A percentile compares a stretch with the other conserved stretches of the same genome.
phyloP scores from a whole-genome alignment of 2,329 filamentous ascomycete genomes.

The Hirsutella minnesotensis region DNA sequence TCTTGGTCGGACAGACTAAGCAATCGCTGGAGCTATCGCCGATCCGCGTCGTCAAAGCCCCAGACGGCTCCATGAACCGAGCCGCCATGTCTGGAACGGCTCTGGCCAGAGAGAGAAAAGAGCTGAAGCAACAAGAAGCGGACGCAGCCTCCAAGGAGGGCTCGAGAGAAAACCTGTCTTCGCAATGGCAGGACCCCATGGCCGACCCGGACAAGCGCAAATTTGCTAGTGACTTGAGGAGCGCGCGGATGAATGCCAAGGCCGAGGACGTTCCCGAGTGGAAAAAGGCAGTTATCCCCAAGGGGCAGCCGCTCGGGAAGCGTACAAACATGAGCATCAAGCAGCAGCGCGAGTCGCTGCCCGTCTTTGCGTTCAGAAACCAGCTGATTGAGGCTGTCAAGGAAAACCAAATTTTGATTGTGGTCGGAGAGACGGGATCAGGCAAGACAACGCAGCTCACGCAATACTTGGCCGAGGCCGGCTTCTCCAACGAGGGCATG shows the following conservation, averaged over 20 bases:
- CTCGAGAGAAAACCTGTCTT: conserved; percentile 68
- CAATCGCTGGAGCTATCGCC: conserved; percentile 90
- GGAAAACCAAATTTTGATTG: conserved; percentile 85
- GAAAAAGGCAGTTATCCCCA: conserved; percentile 73
- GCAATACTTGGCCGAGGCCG: conserved; percentile 86
- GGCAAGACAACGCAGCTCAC: conserved; percentile 96
- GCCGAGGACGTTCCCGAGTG: conserved; percentile 75
- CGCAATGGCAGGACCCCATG: conserved; percentile 98
- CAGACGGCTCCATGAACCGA: conserved; percentile 94
- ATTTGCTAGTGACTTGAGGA: conserved; percentile 79
- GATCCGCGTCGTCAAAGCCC: conserved; percentile 92
- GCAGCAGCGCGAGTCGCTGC: conserved; percentile 80
- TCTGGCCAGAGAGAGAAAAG: conserved; percentile 79
- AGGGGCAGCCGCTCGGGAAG: conserved; percentile 72
- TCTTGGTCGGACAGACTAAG: conserved; percentile 90
- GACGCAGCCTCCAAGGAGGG: conserved; percentile 65
- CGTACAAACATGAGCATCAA: conserved; percentile 88
- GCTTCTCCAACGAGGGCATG: conserved; percentile 75
- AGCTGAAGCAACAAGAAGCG: conserved; percentile 77
- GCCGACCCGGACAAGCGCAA: conserved; percentile 70
- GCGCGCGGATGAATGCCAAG: conserved; percentile 47
- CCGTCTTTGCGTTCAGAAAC: conserved; percentile 78
- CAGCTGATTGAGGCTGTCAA: conserved; percentile 79
- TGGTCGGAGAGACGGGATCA: conserved; percentile 93
- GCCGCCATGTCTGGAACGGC: conserved; percentile 89